Conservation (phyloP, 2,329 filamentous ascomycete genomes). For the Mycogone perniciosa region DNA sequence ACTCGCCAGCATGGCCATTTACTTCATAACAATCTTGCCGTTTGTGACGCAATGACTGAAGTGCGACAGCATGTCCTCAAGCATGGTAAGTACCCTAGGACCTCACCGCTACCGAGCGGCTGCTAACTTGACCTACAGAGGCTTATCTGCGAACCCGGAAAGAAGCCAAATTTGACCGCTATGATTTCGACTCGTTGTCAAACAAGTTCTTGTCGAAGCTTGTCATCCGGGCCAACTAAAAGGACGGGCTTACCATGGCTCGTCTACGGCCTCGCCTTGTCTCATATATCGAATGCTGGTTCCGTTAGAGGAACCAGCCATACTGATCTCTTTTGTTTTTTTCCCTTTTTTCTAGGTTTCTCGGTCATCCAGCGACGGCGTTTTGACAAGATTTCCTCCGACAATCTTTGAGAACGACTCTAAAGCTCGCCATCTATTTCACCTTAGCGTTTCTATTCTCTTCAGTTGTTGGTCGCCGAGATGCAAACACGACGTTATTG, state of each 20-base stretch:
- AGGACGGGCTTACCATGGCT: slow-evolving; percentile 1
- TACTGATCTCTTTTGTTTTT: slow-evolving; percentile 22
- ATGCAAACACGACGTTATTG: slow-evolving; percentile 26
- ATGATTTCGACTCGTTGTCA: slow-evolving; percentile 89
- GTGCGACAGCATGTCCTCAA: slow-evolving; percentile 86
- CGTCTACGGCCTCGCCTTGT: slow-evolving; percentile 7
- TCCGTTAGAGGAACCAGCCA: slow-evolving; percentile 7
- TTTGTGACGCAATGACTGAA: slow-evolving; percentile 95
- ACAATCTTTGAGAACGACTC: slow-evolving; percentile 27
- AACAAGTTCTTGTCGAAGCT: slow-evolving; percentile 97
- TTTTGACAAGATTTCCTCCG: slow-evolving; percentile 33
- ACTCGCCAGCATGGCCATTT: slow-evolving; percentile 84
- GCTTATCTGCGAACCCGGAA: slow-evolving; percentile 75
- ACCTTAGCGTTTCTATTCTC: slow-evolving; percentile 18
- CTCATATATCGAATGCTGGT: slow-evolving; percentile 13
- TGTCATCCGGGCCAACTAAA: slow-evolving; percentile 86
- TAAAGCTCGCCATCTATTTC: slow-evolving; percentile 14
- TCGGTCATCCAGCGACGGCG: slow-evolving; percentile 40
- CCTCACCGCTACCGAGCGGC: not conserved
- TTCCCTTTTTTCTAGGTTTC: slow-evolving; percentile 28
- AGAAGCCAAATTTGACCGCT: slow-evolving; percentile 77
- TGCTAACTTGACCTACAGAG: slow-evolving; percentile 50
- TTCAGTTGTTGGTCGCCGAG: slow-evolving; percentile 29
- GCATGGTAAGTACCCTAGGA: slow-evolving; percentile 62
- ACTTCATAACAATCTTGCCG: slow-evolving; percentile 82